phyloP scores from a whole-genome alignment of 805 yeast species.

The Pichia scutulata region DNA sequence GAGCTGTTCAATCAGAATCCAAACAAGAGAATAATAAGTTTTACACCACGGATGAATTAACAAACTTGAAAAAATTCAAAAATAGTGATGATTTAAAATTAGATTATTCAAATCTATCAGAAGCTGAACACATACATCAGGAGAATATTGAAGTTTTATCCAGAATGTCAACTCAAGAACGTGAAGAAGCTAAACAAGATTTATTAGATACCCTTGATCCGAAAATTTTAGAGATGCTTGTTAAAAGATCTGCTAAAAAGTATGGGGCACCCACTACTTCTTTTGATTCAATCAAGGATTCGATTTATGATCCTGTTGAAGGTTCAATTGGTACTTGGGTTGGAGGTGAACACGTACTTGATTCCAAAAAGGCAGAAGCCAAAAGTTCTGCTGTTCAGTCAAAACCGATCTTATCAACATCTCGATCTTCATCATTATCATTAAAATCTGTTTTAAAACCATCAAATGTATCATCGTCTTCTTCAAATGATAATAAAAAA shows the following conservation, averaged over 20 bases:
- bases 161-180: slow-evolving; percentile 58
- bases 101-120: slow-evolving; percentile 34
- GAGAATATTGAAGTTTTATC: slow-evolving; percentile 63
- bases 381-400: neutral
- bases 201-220: slow-evolving; percentile 64
- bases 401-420: neutral
- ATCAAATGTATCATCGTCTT: neutral
- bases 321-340: slow-evolving; percentile 31
- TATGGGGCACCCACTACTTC: slow-evolving; percentile 11
- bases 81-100: slow-evolving; percentile 11
- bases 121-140: slow-evolving; percentile 65
- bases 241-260: slow-evolving; percentile 50
- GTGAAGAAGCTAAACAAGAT: slow-evolving; percentile 57
- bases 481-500: slow-evolving; percentile 13
- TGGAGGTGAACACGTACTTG: slow-evolving; percentile 30
- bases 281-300: slow-evolving; percentile 20
- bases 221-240: slow-evolving; percentile 47
- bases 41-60: slow-evolving; percentile 4
- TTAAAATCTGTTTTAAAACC: slow-evolving; percentile 16
- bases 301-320: slow-evolving; percentile 18
- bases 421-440: slow-evolving; percentile 9
- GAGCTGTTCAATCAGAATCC: slow-evolving; percentile 7
- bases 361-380: slow-evolving; percentile 24
- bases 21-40: neutral
- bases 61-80: slow-evolving; percentile 12